Base-by-base conservation (phyloP, 2,329 filamentous ascomycete genomes). In the Claviceps paspali region DNA sequence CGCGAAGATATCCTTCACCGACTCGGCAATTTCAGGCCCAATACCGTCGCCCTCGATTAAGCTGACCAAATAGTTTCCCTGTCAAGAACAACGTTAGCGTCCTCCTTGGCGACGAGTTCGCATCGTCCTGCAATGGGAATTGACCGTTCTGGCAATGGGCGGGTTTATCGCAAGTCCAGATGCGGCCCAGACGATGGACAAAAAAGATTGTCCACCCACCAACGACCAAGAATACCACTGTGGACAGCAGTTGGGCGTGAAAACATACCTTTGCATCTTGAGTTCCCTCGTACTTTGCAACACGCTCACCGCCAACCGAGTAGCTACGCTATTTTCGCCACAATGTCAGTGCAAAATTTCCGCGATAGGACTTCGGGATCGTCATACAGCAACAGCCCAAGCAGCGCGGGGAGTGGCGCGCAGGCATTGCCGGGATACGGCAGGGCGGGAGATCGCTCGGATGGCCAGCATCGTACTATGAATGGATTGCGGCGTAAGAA, bases 41-140 rank as follows among this genome's bases (percentile, higher is more conserved):
- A 98, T 98, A 60, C 91, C 91, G 57, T 98, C 92, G 65, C 92
- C 91, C 73, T 98, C 92, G 49, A 98, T 98, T 65, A 98, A 71
- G 52, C 84, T 88, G 55, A 98, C 91, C 41, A 83, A 82, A 74
- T 81, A 98, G 64, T 91, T 91, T 57, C 91, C 91, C 85, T 93
- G 53, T 42, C 17, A 29, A 21, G 10, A 22, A 15, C 10, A 2
- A 23, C 36, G 11, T 39, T 23, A 37, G 37, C 19, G 9, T 17
- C 18, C n/a, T 5, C 3, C 18, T n/a, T 22, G 5, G n/a, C n/a
- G n/a, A n/a, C n/a, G n/a, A n/a, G n/a, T n/a, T n/a, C n/a, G n/a
- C n/a, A n/a, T n/a, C n/a, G n/a, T n/a, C n/a, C n/a, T n/a, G n/a
- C n/a, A n/a, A n/a, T n/a, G n/a, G n/a, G n/a, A 39, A 43, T 38